Percentiles rank a stretch among this genome's conserved stretches.
phyloP scores from a whole-genome alignment of 768 basidiomycete genomes.

The Ramaria sp. region DNA sequence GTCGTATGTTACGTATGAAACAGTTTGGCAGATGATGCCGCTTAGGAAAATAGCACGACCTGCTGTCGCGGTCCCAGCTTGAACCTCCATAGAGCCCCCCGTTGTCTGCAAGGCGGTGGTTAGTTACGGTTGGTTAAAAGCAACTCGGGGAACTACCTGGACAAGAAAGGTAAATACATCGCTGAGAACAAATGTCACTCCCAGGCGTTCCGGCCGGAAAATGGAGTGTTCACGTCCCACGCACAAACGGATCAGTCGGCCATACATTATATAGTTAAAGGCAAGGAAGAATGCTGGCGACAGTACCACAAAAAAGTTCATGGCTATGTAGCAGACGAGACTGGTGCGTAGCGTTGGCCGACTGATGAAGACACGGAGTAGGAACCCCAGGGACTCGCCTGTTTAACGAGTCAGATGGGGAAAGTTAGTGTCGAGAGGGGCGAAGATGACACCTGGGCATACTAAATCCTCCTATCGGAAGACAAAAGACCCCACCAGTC shows the following conservation, averaged over 20 bases:
- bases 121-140: background rate
- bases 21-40: slow-evolving; percentile 17
- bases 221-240: slow-evolving; percentile 14
- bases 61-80: background rate
- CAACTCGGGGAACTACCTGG: slow-evolving; percentile 16
- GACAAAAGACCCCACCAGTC: slow-evolving; percentile 23
- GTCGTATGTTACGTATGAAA: slow-evolving; percentile 18
- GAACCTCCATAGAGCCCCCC: slow-evolving; percentile 16
- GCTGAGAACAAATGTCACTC: slow-evolving; percentile 18
- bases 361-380: background rate
- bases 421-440: background rate
- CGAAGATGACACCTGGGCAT: background rate
- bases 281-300: slow-evolving; percentile 22
- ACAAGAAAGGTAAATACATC: slow-evolving; percentile 19
- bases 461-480: slow-evolving; percentile 22
- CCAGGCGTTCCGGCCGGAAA: slow-evolving; percentile 18
- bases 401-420: too few species aligned
- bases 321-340: slow-evolving; percentile 15
- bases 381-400: background rate
- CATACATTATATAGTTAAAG: slow-evolving; percentile 25
- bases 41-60: slow-evolving; percentile 17
- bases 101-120: slow-evolving; percentile 9
- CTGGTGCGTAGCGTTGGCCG: slow-evolving; percentile 12
- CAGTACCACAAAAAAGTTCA: slow-evolving; percentile 14
- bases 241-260: slow-evolving; percentile 16